phyloP scores from a whole-genome alignment of 257 asterid species.

The Coffea eugenioides region DNA sequence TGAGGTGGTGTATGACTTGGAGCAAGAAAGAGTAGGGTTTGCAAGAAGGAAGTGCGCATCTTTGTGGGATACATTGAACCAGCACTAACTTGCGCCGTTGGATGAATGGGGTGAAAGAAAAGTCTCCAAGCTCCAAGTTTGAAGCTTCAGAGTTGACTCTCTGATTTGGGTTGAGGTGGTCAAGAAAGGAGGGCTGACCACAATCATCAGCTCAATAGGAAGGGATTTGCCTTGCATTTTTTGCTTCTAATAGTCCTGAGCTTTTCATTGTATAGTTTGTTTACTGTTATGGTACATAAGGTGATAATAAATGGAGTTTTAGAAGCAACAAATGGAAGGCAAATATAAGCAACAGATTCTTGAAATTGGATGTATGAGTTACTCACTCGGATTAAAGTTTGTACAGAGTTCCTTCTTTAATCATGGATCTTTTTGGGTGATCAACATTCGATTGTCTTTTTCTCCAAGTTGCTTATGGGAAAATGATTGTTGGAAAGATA shows the following conservation, averaged over 20 bases:
- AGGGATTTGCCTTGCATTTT: constrained; percentile 7
- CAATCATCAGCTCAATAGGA: no score
- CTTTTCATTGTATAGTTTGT: constrained; percentile 2
- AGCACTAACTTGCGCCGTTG: constrained; percentile 31
- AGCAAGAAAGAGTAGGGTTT: constrained; percentile 66
- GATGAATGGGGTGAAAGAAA: background rate
- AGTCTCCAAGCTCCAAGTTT: no score
- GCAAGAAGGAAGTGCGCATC: constrained; percentile 80
- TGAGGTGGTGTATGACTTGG: constrained; percentile 94
- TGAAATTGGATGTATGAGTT: background rate
- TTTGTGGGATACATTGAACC: constrained; percentile 68
- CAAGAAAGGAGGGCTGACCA: no score
- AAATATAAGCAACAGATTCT: background rate
- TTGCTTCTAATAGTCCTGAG: background rate
- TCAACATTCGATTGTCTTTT: background rate
- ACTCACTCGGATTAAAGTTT: background rate
- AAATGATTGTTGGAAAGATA: no score
- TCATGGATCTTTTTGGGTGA: background rate
- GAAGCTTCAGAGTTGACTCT: background rate
- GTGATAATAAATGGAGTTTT: background rate
- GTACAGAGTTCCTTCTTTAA: background rate
- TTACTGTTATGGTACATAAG: constrained; percentile 5
- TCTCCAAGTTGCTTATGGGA: no score
- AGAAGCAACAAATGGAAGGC: constrained; percentile 26
- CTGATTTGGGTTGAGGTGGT: background rate